Evolutionary conservation across 306 rosid species (phyloP), one percentile per base, ranked within the genome.

Genomic region (Acacia confusa): DNA sequence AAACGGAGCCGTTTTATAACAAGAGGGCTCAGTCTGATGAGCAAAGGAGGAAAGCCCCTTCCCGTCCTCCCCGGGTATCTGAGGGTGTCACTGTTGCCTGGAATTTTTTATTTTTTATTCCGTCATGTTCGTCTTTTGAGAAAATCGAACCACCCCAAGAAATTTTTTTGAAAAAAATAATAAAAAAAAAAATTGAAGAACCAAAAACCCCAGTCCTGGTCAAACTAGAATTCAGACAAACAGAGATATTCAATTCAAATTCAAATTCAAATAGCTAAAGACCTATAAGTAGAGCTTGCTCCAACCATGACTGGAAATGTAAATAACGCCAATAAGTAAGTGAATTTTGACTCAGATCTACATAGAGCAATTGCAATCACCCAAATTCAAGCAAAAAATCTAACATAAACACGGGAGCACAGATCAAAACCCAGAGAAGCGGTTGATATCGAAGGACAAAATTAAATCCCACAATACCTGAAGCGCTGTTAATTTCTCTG

Each of bases 401-500:
- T 20, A 28, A 53, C 0, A 11, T 28, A 66, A n/a, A 78, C n/a
- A 50, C 57, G n/a, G 6, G 11, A 12, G 14, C 17, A 12, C 16
- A 47, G 25, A 30, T 63, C 69, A 48, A 32, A 32, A 48, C 6
- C 36, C 40, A 60, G 27, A 25, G 28, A 76, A 34, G 4, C 20
- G 27, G 19, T 9, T 40, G 36, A 61, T 3, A 22, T 38, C 12
- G n/a, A 30, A 77, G 74, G 45, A n/a, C 0, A 5, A 12, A 69
- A 71, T 25, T 20, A 19, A 57, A 20, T 53, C 61, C 6, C 45
- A 55, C 3, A 17, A 38, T 85, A 92, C 97, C 97, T 92, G 95
- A 88, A 92, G 79, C 13, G 97, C 72, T 3, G 89, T 82, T 66
- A 92, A 78, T 43, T 88, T 75, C 82, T 88, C 92, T 0, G 6